Evolutionary conservation across 2,329 filamentous ascomycete genomes (phyloP), one percentile per base, ranked within the genome.

Genomic region (Fusarium udum): DNA sequence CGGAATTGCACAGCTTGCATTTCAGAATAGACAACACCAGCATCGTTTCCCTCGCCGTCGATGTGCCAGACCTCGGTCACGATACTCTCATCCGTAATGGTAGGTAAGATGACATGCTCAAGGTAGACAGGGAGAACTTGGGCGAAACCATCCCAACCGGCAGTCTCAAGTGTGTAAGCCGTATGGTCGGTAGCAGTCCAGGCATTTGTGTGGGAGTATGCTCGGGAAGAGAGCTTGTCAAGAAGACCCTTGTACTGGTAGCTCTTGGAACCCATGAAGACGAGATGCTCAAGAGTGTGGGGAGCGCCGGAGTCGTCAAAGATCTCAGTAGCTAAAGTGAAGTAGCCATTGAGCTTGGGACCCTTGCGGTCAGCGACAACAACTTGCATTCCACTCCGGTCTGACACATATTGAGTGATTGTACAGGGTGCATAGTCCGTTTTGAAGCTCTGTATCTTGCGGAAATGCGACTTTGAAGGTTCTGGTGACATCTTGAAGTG

Each of bases 151-250:
- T 97, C 95, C 95, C 96, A 99, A 4, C 96, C 96, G 31, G 96
- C 96, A 16, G 95, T 96, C 78, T 98, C 94, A 22, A 99, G 87
- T 0, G 95, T 98, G 83, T 99, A 99, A 6, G 95, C 95, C 2
- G 97, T 99, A 80, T 98, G 95, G 77, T 98, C 96, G 18, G 93
- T 96, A 28, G 95, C 95, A 3, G 96, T 99, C 94, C 95, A 99
- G 8, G 96, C 96, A 82, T 99, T 99, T 37, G 96, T 99, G 65
- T 89, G 90, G 3, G 95, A 97, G 81, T 98, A 99, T 3, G 95
- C 94, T 73, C 97, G 90, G 9, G 94, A 97, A 6, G 96, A 94
- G 66, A 99, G 88, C 84, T 97, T 97, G 82, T 98, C 95, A 24
- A 99, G 88, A 45, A 99, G 91, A 3, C 96, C 96, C 82, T 98